Base-by-base conservation (phyloP, 331 rosid genomes). In the Ulmus americana region DNA sequence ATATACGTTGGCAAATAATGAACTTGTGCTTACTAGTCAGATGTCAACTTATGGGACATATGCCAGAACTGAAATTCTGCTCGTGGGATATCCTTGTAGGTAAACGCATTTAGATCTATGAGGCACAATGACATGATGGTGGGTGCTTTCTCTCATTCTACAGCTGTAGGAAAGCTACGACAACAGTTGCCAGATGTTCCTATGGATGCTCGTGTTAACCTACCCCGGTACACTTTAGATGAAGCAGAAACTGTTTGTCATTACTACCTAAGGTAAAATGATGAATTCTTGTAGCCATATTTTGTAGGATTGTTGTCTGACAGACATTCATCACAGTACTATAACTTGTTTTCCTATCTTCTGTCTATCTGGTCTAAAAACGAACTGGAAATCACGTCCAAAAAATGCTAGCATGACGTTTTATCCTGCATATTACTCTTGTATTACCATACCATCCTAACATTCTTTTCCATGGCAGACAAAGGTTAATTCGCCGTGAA, bases 71-170 rank as follows among this genome's bases (percentile, higher is more conserved):
- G 40, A 66, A 42, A 50, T n/a, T 65, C 53, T 35, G 45, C 59
- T 14, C n/a, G 39, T 79, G 64, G 22, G 42, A 70, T 63, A 69
- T 60, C 72, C 50, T 82, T 72, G 83, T 87, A 92, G 95, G 98
- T 92, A 74, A 92, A 85, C 16, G 86, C 98, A 69, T 92, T 92
- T 84, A 80, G 98, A 80, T 74, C 95, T 58, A 89, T 92, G 98
- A 75, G 38, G 81, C 85, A 92, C 59, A 67, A 89, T 71, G 95
- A 84, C 74, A 85, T 92, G 98, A 89, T 92, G 97, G 95, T 87
- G 48, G 98, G 98, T 41, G 98, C 95, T 10, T 89, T 89, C 76
- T 89, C 95, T 70, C 98, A 89, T 77, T 92, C 98, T 50, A 92
- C 97, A 10, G 95, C 95, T 0, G 95, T 92, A 54, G 98, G 98